These are phyloP conservation scores for Leccinum huronense DNA, from an alignment of 1,284 basidiomycete genomes.

Conservation along the genomic window DNA sequence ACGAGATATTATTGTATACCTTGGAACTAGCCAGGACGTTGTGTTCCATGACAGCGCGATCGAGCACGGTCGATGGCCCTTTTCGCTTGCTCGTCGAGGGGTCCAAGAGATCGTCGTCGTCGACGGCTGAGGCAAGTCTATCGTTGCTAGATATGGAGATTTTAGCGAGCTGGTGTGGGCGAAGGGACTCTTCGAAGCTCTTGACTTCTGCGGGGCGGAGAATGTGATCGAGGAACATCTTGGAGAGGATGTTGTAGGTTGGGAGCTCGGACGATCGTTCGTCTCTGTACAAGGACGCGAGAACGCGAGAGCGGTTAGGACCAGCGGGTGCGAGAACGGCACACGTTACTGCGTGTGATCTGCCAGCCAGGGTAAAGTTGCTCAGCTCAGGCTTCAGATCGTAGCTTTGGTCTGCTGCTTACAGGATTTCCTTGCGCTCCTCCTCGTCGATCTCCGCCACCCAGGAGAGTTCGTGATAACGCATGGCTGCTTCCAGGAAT, in stretches of 20 bases:
- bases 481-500: constrained; percentile 92
- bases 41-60: constrained; percentile 97
- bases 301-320: constrained; percentile 88
- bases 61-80: constrained; percentile 92
- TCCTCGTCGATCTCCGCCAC: constrained; percentile 86
- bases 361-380: constrained; percentile 34
- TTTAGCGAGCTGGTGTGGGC: constrained; percentile 90
- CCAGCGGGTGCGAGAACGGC: constrained; percentile 97
- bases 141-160: constrained; percentile 82
- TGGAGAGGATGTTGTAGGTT: constrained; percentile 87
- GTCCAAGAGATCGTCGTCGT: constrained; percentile 53
- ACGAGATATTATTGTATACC: constrained; percentile 94
- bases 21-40: constrained; percentile 94
- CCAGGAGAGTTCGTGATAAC: constrained; percentile 93
- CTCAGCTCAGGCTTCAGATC: constrained; percentile 4
- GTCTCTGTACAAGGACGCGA: constrained; percentile 91
- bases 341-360: constrained; percentile 89
- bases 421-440: constrained; percentile 86
- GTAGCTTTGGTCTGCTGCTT: constrained; percentile 32
- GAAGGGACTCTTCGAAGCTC: constrained; percentile 85
- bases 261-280: constrained; percentile 81
- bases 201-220: constrained; percentile 86
- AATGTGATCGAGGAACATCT: constrained; percentile 98
- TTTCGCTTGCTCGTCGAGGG: constrained; percentile 68
- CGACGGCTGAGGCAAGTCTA: constrained; percentile 62